phyloP scores from a whole-genome alignment of 2,329 filamentous ascomycete genomes.

The Ophiosphaerella narmari region DNA sequence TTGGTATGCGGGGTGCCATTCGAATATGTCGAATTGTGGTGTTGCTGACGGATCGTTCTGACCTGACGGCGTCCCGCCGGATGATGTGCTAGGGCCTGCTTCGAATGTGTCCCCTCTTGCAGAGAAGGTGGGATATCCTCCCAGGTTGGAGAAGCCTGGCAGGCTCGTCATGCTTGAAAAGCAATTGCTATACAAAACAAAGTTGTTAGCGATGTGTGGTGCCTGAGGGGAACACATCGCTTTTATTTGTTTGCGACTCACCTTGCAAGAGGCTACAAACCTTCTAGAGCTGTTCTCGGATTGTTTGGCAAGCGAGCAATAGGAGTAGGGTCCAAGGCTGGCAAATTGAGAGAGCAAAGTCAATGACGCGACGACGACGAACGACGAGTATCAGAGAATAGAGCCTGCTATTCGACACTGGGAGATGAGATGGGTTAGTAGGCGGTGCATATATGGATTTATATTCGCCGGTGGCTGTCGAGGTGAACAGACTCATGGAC shows the following conservation, averaged over 20 bases:
- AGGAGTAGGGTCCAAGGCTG: constrained; percentile 17
- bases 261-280: constrained; percentile 16
- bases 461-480: constrained; percentile 22
- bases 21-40: constrained; percentile 75
- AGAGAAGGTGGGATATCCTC: constrained; percentile 38
- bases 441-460: constrained; percentile 26
- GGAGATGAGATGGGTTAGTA: constrained; percentile 14
- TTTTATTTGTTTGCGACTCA: constrained; percentile 26
- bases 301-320: constrained; percentile 5
- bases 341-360: constrained; percentile 16
- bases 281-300: constrained; percentile 3
- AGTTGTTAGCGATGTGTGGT: constrained; percentile 27
- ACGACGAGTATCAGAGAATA: not conserved
- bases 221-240: constrained; percentile 20
- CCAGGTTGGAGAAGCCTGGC: constrained; percentile 36
- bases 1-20: constrained; percentile 91
- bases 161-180: constrained; percentile 29
- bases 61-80: constrained; percentile 29
- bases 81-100: constrained; percentile 26
- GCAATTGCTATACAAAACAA: constrained; percentile 29
- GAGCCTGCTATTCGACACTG: constrained; percentile 16
- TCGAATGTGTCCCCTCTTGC: constrained; percentile 33
- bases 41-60: constrained; percentile 20
- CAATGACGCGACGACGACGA: constrained; percentile 22
- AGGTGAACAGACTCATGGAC: constrained; percentile 16